phyloP scores from a whole-genome alignment of 164 flowering plant species.

The Nymphaea thermarum region DNA sequence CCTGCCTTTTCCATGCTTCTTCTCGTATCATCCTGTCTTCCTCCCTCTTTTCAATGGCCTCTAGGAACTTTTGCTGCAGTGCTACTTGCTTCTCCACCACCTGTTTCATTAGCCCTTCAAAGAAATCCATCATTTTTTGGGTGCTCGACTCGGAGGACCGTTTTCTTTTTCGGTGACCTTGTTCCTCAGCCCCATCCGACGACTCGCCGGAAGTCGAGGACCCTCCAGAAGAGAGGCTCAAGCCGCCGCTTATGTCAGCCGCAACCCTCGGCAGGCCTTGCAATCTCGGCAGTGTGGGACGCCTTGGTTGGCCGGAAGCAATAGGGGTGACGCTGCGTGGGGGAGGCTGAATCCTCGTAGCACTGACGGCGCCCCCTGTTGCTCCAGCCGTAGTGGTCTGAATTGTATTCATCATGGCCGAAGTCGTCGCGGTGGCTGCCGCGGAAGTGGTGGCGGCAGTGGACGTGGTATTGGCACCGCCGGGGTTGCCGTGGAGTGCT shows the following conservation, averaged over 20 bases:
- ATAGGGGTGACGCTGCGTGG: neutral
- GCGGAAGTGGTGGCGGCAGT: conserved; percentile 3
- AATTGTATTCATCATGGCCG: neutral
- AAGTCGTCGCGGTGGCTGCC: neutral
- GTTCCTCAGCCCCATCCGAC: neutral
- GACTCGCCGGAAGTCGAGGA: conserved; percentile 12
- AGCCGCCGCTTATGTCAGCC: conserved; percentile 10
- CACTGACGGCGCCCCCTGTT: too few species aligned
- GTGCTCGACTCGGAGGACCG: conserved; percentile 12
- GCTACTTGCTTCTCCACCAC: conserved; percentile 68
- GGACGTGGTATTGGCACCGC: neutral
- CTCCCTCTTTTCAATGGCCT: conserved; percentile 64
- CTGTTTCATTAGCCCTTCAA: conserved; percentile 53
- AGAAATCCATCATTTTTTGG: conserved; percentile 40
- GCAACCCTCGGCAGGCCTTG: neutral
- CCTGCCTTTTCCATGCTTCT: conserved; percentile 71
- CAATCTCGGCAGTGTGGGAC: neutral
- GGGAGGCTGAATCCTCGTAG: too few species aligned
- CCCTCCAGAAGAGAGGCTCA: conserved; percentile 42
- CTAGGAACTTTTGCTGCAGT: conserved; percentile 52
- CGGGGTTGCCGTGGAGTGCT: conserved; percentile 31
- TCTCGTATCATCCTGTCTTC: conserved; percentile 55
- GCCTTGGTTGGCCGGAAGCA: neutral
- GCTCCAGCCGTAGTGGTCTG: too few species aligned
- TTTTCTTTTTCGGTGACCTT: conserved; percentile 25